Conservation (phyloP, 805 yeast genomes). For the Starmerella cellae region DNA sequence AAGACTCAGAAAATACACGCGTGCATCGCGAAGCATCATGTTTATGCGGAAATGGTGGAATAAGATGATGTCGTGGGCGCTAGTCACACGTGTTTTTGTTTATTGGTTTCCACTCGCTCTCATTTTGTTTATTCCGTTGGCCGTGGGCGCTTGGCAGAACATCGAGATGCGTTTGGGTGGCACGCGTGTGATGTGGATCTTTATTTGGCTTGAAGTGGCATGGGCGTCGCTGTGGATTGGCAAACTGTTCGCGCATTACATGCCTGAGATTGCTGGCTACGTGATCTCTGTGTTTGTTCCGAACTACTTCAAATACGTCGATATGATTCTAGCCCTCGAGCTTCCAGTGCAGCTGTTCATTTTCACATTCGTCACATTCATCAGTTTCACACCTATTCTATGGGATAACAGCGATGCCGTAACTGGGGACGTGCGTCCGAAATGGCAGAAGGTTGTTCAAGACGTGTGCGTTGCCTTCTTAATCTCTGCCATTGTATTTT, state of each 20-base stretch:
- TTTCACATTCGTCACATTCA: conserved; percentile 29
- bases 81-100: conserved; percentile 26
- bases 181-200: conserved; percentile 29
- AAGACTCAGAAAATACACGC: conserved; percentile 15
- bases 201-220: conserved; percentile 31
- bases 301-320: conserved; percentile 23
- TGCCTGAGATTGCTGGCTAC: conserved; percentile 24
- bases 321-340: conserved; percentile 28
- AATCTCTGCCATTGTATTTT: conserved; percentile 27
- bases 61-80: conserved; percentile 16
- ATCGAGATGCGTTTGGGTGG: conserved; percentile 25
- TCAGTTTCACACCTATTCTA: conserved; percentile 28
- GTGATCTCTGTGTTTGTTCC: conserved; percentile 27
- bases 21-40: conserved; percentile 11
- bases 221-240: conserved; percentile 30
- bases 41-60: conserved; percentile 15
- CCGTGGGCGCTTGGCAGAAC: conserved; percentile 29
- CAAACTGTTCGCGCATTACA: conserved; percentile 26
- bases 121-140: conserved; percentile 29
- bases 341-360: conserved; percentile 26
- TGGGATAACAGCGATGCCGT: conserved; percentile 22
- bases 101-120: conserved; percentile 30
- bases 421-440: conserved; percentile 10
- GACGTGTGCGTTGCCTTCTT: conserved; percentile 29
- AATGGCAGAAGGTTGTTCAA: conserved; percentile 29